phyloP scores from a whole-genome alignment of 148 eudicot species.

The Arctostaphylos glauca region DNA sequence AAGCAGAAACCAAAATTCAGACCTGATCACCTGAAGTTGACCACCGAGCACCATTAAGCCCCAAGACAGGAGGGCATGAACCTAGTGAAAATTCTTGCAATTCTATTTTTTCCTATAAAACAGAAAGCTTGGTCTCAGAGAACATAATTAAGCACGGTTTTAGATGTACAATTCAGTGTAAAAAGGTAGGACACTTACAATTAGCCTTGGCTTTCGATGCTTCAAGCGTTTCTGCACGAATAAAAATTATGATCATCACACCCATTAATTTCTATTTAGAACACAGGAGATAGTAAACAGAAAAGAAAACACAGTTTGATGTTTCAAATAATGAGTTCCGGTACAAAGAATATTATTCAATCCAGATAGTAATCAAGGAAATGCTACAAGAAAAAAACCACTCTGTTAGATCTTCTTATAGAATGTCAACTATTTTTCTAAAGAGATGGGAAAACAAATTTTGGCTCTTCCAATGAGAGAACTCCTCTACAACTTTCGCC shows the following conservation, averaged over 20 bases:
- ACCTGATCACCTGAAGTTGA: conserved; percentile 77
- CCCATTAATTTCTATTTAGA: background rate
- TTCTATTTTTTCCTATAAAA: conserved; percentile 80
- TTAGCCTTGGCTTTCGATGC: conserved; percentile 71
- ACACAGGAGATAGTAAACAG: background rate
- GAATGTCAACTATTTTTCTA: background rate
- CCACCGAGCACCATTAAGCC: conserved; percentile 86
- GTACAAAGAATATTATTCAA: background rate
- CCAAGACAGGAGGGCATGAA: conserved; percentile 69
- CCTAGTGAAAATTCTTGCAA: conserved; percentile 91
- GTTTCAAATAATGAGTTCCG: background rate
- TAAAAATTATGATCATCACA: background rate
- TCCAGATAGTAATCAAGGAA: background rate
- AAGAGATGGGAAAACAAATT: background rate
- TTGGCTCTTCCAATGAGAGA: background rate
- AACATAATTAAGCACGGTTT: background rate
- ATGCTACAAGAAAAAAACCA: background rate
- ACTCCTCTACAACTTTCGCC: background rate
- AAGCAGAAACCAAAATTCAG: conserved; percentile 15
- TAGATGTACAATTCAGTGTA: background rate
- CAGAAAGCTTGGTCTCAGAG: background rate
- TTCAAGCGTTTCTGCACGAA: conserved; percentile 83
- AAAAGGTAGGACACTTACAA: conserved; percentile 50
- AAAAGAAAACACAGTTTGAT: background rate
- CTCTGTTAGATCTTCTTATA: background rate